Percentiles rank a stretch among this genome's conserved stretches.
Conservation (phyloP, 805 yeast species). For the Schizosaccharomyces japonicus region DNA sequence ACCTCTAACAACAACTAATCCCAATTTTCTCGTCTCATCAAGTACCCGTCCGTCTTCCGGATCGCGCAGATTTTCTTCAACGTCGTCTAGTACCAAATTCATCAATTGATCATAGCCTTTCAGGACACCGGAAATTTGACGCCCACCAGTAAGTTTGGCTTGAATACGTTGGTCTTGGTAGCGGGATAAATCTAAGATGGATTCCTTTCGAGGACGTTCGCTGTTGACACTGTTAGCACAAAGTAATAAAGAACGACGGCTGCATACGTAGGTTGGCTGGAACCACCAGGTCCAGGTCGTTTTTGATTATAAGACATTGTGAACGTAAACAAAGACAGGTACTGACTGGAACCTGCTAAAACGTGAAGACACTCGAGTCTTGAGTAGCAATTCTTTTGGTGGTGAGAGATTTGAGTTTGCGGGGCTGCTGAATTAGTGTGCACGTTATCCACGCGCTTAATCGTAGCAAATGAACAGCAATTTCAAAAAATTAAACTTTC, state of each 20-base stretch:
- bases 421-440: no score
- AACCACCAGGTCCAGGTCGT: neutral
- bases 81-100: constrained; percentile 50
- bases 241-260: neutral
- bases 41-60: constrained; percentile 31
- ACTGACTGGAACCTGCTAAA: no score
- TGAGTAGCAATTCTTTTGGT: no score
- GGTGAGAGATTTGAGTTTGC: no score
- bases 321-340: constrained; percentile 5
- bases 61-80: constrained; percentile 38
- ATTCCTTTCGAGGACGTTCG: constrained; percentile 75
- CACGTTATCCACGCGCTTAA: no score
- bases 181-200: constrained; percentile 56
- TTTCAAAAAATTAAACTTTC: no score
- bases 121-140: constrained; percentile 46
- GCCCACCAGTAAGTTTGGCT: constrained; percentile 67
- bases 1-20: constrained; percentile 68
- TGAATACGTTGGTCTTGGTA: constrained; percentile 49
- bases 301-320: neutral
- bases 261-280: constrained; percentile 1
- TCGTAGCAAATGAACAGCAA: no score
- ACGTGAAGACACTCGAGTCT: no score
- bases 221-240: constrained; percentile 11
- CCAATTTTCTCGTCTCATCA: constrained; percentile 39
- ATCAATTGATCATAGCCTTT: constrained; percentile 89